Conservation (phyloP, 345 rosid genomes). For the Syzygium grande region DNA sequence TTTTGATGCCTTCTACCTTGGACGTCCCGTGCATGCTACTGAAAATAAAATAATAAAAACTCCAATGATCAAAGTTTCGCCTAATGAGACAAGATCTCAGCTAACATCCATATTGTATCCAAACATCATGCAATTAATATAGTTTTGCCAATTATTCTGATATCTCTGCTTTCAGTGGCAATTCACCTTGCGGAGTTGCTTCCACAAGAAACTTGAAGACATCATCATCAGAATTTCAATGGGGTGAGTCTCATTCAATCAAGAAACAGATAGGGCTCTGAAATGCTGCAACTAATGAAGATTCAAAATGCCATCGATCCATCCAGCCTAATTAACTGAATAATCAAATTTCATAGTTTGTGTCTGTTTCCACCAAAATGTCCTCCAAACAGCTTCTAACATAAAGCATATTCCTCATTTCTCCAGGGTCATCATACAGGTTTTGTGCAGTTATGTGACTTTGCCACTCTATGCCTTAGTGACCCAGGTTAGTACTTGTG, state of each 20-base stretch:
- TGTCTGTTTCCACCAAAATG: background rate
- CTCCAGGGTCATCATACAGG: conserved; percentile 67
- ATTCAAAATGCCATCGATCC: background rate
- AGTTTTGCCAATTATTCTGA: background rate
- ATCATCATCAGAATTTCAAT: conserved; percentile 55
- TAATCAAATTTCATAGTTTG: background rate
- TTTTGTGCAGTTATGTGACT: conserved; percentile 89
- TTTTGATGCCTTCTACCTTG: background rate
- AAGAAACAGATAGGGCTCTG: background rate
- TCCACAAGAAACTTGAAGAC: conserved; percentile 25
- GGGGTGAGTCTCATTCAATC: conserved; percentile 48
- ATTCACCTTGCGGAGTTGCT: conserved; percentile 43
- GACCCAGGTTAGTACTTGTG: conserved; percentile 53
- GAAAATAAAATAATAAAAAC: background rate
- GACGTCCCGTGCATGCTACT: background rate
- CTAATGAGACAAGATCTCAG: background rate
- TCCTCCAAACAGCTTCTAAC: background rate
- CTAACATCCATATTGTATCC: background rate
- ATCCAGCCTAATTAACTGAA: background rate
- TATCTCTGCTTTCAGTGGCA: conserved; percentile 39
- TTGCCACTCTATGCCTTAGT: conserved; percentile 96
- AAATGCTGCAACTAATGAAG: background rate
- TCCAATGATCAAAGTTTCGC: background rate
- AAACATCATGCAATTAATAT: background rate
- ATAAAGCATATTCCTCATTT: background rate